Evolutionary conservation across 2,329 filamentous ascomycete genomes (phyloP).

Genomic region (Trichoderma endophyticum): DNA sequence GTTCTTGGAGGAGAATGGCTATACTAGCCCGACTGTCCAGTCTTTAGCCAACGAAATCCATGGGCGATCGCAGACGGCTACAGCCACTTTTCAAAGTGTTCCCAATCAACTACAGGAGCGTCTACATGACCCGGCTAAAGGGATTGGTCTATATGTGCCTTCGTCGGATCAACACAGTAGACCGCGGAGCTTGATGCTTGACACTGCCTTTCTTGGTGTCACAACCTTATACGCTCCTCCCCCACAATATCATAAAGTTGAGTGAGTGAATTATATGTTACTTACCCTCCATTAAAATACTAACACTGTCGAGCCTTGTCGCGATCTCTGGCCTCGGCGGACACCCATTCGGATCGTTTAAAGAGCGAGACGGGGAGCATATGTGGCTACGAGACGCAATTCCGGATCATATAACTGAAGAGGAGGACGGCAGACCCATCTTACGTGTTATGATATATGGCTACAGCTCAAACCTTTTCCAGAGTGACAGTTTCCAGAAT

Average conservation of each 20-base stretch:
- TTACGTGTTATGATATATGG: not conserved
- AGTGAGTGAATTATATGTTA: not conserved
- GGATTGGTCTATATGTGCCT: not conserved
- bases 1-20: not conserved
- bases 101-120: not conserved
- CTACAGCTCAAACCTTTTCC: not conserved
- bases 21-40: not conserved
- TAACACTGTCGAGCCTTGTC: not conserved
- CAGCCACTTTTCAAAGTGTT: not conserved
- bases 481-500: not conserved
- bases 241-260: not conserved
- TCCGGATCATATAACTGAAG: not conserved
- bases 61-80: not conserved
- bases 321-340: not conserved
- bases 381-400: not conserved
- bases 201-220: not conserved
- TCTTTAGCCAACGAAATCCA: not conserved
- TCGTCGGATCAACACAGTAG: not conserved
- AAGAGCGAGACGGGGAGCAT: not conserved
- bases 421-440: not conserved
- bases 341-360: not conserved
- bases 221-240: not conserved
- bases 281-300: rapidly evolving
- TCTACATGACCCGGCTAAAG: not conserved
- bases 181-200: not conserved